phyloP scores from a whole-genome alignment of 371 early-diverging fungal genomes.

The Parasitella parasitica region DNA sequence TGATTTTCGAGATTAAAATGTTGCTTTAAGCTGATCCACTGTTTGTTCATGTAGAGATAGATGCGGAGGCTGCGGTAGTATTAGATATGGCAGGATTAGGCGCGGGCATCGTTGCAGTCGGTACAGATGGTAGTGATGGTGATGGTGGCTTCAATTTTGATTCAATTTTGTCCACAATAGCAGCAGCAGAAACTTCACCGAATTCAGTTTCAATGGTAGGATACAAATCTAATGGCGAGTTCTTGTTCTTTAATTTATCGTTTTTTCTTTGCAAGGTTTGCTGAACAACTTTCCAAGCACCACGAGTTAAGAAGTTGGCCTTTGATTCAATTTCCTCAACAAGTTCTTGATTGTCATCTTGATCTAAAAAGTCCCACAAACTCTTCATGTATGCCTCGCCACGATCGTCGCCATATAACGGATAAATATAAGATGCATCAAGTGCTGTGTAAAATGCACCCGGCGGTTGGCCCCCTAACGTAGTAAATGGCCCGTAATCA shows the following conservation, averaged over 20 bases:
- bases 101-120: not conserved
- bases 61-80: not conserved
- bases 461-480: conserved; percentile 49
- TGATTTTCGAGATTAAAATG: too few species aligned
- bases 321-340: conserved; percentile 19
- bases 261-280: conserved; percentile 16
- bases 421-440: conserved; percentile 53
- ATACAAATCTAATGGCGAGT: not conserved
- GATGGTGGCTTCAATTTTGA: not conserved
- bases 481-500: conserved; percentile 58
- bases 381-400: conserved; percentile 68
- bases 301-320: conserved; percentile 29
- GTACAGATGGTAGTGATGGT: not conserved
- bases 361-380: conserved; percentile 59
- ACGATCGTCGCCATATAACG: conserved; percentile 60
- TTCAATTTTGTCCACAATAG: conserved; percentile 21
- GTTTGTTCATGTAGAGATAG: too few species aligned
- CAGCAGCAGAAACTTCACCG: conserved; percentile 30
- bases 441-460: conserved; percentile 48
- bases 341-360: conserved; percentile 25
- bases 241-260: conserved; percentile 3
- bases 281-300: conserved; percentile 31
- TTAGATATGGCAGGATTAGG: not conserved
- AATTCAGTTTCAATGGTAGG: conserved; percentile 30
- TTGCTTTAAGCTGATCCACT: too few species aligned